Evolutionary conservation across 768 basidiomycete genomes (phyloP).

Genomic region (Jaapia argillacea): DNA sequence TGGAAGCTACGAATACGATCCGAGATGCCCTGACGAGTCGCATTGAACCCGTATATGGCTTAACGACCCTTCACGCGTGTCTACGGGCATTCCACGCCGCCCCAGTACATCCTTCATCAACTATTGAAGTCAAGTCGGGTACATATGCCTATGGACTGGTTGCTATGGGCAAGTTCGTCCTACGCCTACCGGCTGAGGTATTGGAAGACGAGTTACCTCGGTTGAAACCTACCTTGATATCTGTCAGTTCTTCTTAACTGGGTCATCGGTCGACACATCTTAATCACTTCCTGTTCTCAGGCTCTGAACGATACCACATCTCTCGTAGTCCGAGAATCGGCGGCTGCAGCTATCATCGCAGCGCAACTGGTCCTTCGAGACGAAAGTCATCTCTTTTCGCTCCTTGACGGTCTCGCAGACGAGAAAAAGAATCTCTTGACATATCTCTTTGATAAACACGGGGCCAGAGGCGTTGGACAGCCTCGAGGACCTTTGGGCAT

Average conservation of each 20-base stretch:
- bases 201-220: constrained; percentile 84
- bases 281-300: constrained; percentile 22
- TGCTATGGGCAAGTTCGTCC: constrained; percentile 73
- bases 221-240: constrained; percentile 57
- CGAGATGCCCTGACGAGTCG: constrained; percentile 64
- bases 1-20: constrained; percentile 76
- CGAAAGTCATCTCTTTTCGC: constrained; percentile 72
- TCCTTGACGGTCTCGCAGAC: constrained; percentile 76
- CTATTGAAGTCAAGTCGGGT: constrained; percentile 45
- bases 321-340: constrained; percentile 76
- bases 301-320: constrained; percentile 63
- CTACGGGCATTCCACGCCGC: constrained; percentile 54
- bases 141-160: constrained; percentile 79
- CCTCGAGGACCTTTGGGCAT: constrained; percentile 34
- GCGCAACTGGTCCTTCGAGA: constrained; percentile 77
- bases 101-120: constrained; percentile 29
- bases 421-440: constrained; percentile 88
- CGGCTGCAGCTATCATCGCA: constrained; percentile 73
- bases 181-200: constrained; percentile 73
- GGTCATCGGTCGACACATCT: not conserved
- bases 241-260: constrained; percentile 30
- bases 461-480: constrained; percentile 39
- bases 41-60: constrained; percentile 76
- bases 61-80: constrained; percentile 74
- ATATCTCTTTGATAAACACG: constrained; percentile 84